Evolutionary conservation across 225 moss, liverwort and hornwort genomes (phyloP).

Genomic region (Physcomitrium patens): DNA sequence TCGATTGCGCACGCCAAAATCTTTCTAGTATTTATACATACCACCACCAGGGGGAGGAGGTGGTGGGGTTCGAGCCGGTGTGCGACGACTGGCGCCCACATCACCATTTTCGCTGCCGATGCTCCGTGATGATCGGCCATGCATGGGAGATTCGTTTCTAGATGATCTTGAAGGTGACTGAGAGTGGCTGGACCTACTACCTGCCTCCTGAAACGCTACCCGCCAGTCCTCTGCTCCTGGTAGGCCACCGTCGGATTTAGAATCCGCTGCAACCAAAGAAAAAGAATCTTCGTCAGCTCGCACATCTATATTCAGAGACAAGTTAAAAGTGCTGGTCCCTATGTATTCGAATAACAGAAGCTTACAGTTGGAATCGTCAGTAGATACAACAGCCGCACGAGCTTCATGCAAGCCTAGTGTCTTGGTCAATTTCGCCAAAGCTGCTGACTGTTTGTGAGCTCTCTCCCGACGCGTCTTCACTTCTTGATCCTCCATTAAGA

Average conservation of each 20-base stretch:
- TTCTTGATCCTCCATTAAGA: conserved; percentile 60
- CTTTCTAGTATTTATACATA: conserved; percentile 73
- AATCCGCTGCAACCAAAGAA: conserved; percentile 40
- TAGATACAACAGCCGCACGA: conserved; percentile 39
- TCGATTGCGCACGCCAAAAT: neutral
- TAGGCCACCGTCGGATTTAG: conserved; percentile 33
- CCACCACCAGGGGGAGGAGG: conserved; percentile 58
- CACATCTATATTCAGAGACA: neutral
- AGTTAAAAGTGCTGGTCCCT: neutral
- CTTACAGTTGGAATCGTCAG: conserved; percentile 44
- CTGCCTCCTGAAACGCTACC: conserved; percentile 57
- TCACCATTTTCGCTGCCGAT: conserved; percentile 53
- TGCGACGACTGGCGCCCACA: conserved; percentile 42
- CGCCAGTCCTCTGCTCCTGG: conserved; percentile 59
- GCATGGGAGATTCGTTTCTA: conserved; percentile 37
- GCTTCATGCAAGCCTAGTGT: conserved; percentile 61
- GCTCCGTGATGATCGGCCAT: conserved; percentile 41
- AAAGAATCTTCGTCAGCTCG: conserved; percentile 10
- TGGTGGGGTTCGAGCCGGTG: conserved; percentile 53
- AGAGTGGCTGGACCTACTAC: conserved; percentile 27
- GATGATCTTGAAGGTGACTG: conserved; percentile 37
- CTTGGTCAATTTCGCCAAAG: conserved; percentile 50
- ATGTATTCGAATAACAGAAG: neutral
- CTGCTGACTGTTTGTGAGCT: conserved; percentile 54
- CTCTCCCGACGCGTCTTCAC: conserved; percentile 55